Evolutionary conservation across 768 basidiomycete genomes (phyloP), one percentile per base, ranked within the genome.

Genomic region (Lactarius sp.): DNA sequence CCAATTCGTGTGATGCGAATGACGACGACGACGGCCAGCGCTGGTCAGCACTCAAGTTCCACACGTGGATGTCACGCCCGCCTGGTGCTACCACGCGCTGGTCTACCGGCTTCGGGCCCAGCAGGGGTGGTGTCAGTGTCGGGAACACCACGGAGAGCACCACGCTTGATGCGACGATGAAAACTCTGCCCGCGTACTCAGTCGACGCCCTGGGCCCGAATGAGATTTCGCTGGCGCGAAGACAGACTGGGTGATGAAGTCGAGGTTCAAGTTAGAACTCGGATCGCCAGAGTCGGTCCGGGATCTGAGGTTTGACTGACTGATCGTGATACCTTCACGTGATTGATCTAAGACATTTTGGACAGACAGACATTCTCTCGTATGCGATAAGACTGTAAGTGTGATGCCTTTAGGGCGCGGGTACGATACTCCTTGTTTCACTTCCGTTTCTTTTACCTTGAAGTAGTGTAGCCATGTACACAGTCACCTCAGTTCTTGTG

Each of bases 31-130:
- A 65, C 18, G 68, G 62, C 46, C 64, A 66, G 50, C 63, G 53
- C 41, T 64, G 56, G 61, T 13, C 1, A 41, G 16, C 68, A 3
- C 67, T 69, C 62, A 68, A 65, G 47, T 69, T 70, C 64, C 60
- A 56, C 36, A 60, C 62, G 39, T 52, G 51, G 46, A 20, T 20
- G 0, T 31, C 60, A 36, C 56, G 47, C 31, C 41, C 42, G 2
- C 13, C 44, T 13, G n/a, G 9, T 7, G 6, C 16, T 5, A 20
- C 31, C 22, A 18, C 47, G 4, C 33, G 27, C 42, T 60, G 33
- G 53, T 18, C 63, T 9, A 10, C 39, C 7, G 33, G 53, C 31
- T 22, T 44, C 9, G 4, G 22, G 47, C 22, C 9, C n/a, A 49
- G 52, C 5, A 6, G 46, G 1, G 18, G 36, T 1, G 14, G 1